Evolutionary conservation across 1,139 yeast genomes (phyloP), one percentile per base, ranked within the genome.

Genomic region (Geotrichum aggregatum): DNA sequence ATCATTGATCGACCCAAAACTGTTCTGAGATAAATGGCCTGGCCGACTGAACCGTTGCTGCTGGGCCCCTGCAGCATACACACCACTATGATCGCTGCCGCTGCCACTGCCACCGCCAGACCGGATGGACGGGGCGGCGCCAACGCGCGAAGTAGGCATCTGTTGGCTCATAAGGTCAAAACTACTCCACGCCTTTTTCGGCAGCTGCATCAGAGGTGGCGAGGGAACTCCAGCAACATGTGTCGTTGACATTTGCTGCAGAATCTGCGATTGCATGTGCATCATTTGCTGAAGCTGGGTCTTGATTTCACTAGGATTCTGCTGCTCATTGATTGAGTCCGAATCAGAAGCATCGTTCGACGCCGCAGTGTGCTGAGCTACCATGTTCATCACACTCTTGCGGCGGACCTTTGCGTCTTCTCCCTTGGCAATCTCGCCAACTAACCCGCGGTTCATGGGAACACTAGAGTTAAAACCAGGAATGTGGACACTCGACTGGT

Each of bases 401-500:
- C 74, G 63, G 13, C 66, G 61, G 28, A 58, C 54, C 57, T 68
- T 68, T 35, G 70, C 68, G 38, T 71, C 72, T 53, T 71, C 73
- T 48, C 69, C 74, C 4, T 65, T 62, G n/a, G 71, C 70, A 54
- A 71, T 71, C 54, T 70, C 74, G 14, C 71, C 74, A 31, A 71
- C 65, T 18, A 71, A 61, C 3, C 75, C 75, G 1, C 75, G 64
- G 16, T 62, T 58, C 50, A 61, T 55, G 1, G 56, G 50, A 11
- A 52, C 50, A 16, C 59, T 56, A 5, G 60, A 54, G 44, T 58
- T 56, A 41, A 49, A 49, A 13, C 53, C 53, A 16, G 70, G 66
- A 22, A 66, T 52, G 10, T 41, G 41, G 8, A 64, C 56, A 6
- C 60, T 57, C 16, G 49, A 40, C 16, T 52, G 50, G 35, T 50